Evolutionary conservation across 2,329 filamentous ascomycete genomes (phyloP), one percentile per base, ranked within the genome.

Genomic region (Colletotrichum shisoi): DNA sequence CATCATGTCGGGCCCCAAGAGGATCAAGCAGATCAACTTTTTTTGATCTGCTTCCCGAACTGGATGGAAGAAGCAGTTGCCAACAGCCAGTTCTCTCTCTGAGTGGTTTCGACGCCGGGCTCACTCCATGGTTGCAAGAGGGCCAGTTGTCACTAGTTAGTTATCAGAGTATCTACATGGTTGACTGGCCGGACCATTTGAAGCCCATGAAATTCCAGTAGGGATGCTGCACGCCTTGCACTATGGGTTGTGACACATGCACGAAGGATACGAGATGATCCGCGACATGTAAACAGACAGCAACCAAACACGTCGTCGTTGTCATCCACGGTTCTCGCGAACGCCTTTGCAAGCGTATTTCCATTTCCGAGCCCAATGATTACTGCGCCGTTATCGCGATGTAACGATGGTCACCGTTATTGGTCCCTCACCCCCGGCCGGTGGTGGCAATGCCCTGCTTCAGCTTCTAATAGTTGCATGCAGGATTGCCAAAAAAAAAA

Each of bases 381-480:
- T 5, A 21, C 8, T 12, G n/a, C 13, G 11, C 6, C 31, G 42
- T 67, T 63, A 58, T 54, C 42, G 17, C 15, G 34, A 46, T 59
- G 60, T 5, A 49, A 34, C 13, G 31, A n/a, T 11, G 24, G 11
- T 4, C n/a, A 34, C 27, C 21, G n/a, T 44, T 17, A 58, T 63
- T 67, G 64, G 64, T 48, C 24, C 53, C 13, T 24, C 37, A 13
- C 64, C 64, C 52, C 27, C 39, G 34, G 7, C 7, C 54, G 46
- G 60, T 64, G 60, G 53, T 64, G 53, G 64, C 60, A 15, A 58
- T 58, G 53, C 60, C 53, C 46, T 67, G 46, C 60, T 67, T 34
- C 49, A 52, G 46, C 60, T 63, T 37, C 21, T 42, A 34, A 34
- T 34, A 67, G 64, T 60, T 59, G 31, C 19, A 67, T 57, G 64